A percentile compares a stretch with the other conserved stretches of the same genome.
Evolutionary conservation across 441 rosid genomes (phyloP).

Genomic region (Hypseocharis bilobata): DNA sequence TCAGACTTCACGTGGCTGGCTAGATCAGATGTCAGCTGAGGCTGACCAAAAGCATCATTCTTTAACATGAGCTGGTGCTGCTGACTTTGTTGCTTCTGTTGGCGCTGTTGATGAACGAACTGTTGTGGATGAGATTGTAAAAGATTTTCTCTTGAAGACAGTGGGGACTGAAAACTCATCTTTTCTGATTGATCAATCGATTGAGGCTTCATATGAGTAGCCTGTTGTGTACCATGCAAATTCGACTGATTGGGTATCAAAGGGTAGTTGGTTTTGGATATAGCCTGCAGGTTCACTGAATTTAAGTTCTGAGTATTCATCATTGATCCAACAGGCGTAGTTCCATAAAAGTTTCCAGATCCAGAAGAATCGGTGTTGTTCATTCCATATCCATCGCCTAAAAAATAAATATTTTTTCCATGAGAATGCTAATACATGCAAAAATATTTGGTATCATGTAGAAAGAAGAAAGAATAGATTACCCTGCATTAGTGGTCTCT

Average conservation of each 20-base stretch:
- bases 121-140: constrained; percentile 65
- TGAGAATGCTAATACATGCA: constrained; percentile 16
- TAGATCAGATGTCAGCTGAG: constrained; percentile 48
- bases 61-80: constrained; percentile 51
- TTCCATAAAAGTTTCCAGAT: constrained; percentile 59
- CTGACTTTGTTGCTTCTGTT: constrained; percentile 59
- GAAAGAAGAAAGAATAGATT: constrained; percentile 6
- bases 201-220: constrained; percentile 39
- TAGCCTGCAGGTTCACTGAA: constrained; percentile 49
- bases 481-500: constrained; percentile 60
- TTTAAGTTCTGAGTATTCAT: constrained; percentile 52
- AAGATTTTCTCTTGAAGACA: constrained; percentile 37
- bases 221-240: constrained; percentile 40
- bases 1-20: constrained; percentile 63
- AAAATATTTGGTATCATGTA: constrained; percentile 11
- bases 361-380: constrained; percentile 53
- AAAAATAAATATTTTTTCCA: constrained; percentile 17
- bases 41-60: constrained; percentile 50
- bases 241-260: constrained; percentile 46
- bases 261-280: constrained; percentile 46
- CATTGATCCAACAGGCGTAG: constrained; percentile 54
- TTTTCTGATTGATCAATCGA: constrained; percentile 45
- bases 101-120: constrained; percentile 52
- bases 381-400: constrained; percentile 82
- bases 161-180: constrained; percentile 41